Conservation (phyloP, 306 rosid genomes). For the Cucumis melo region DNA sequence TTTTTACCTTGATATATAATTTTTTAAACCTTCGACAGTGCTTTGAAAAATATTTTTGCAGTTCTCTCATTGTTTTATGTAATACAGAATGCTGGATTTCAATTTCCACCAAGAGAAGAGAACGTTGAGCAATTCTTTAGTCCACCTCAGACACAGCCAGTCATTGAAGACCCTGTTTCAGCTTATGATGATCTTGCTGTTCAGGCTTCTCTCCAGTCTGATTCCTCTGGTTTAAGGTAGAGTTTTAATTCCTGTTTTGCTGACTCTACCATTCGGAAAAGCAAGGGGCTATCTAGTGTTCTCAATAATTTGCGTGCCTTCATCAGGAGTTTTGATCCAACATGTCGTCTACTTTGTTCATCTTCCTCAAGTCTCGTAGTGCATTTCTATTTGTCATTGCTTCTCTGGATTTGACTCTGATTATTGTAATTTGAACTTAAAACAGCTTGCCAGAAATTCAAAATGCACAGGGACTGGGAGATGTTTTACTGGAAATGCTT, state of each 20-base stretch:
- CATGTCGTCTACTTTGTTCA: neutral
- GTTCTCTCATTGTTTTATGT: neutral
- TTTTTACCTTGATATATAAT: neutral
- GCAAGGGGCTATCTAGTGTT: neutral
- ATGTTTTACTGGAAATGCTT: slow-evolving; percentile 81
- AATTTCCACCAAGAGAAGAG: slow-evolving; percentile 71
- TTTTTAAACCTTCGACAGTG: neutral
- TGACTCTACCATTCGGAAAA: neutral
- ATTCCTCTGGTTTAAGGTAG: slow-evolving; percentile 81
- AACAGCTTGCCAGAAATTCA: slow-evolving; percentile 70
- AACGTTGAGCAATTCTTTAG: slow-evolving; percentile 66
- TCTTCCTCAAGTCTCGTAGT: neutral
- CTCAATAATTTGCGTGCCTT: neutral
- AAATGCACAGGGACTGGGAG: slow-evolving; percentile 65
- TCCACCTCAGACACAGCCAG: slow-evolving; percentile 79
- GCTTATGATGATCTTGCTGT: slow-evolving; percentile 50
- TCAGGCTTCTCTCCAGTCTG: slow-evolving; percentile 83
- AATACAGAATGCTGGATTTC: slow-evolving; percentile 73
- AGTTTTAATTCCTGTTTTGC: neutral
- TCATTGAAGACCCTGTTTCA: slow-evolving; percentile 26
- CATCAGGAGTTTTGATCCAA: neutral
- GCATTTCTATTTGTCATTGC: neutral
- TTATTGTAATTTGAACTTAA: slow-evolving; percentile 5
- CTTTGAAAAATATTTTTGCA: neutral
- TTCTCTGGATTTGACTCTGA: neutral